Conservation (phyloP, 176 grass and related monocot genomes). For the Poa annua region DNA sequence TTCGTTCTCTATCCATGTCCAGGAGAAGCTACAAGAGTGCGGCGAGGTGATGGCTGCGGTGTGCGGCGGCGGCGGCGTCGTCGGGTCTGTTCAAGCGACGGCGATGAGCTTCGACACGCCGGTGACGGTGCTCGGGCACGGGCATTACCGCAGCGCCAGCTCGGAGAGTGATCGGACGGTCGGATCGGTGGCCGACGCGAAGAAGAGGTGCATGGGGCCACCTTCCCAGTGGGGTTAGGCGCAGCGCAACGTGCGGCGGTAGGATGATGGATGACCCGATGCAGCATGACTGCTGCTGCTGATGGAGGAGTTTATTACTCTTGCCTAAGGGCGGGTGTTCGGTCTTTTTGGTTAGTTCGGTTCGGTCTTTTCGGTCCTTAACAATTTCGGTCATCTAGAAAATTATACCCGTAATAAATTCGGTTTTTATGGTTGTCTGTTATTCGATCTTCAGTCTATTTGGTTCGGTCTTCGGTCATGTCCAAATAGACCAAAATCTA, state of each 20-base stretch:
- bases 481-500: too few relatives aligned
- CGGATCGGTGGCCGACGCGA: constrained; percentile 61
- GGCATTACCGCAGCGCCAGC: constrained; percentile 53
- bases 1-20: constrained; percentile 30
- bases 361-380: too few relatives aligned
- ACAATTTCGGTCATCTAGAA: too few relatives aligned
- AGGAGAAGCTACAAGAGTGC: constrained; percentile 85
- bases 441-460: too few relatives aligned
- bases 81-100: not conserved
- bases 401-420: too few relatives aligned
- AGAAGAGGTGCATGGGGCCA: constrained; percentile 71
- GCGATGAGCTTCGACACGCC: constrained; percentile 74
- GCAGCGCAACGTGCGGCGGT: not conserved
- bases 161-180: constrained; percentile 76
- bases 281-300: constrained; percentile 25
- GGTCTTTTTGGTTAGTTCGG: too few relatives aligned
- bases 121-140: constrained; percentile 71
- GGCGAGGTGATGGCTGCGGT: constrained; percentile 54
- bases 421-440: too few relatives aligned
- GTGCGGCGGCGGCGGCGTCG: constrained; percentile 37
- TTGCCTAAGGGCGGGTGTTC: too few relatives aligned
- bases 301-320: constrained; percentile 21
- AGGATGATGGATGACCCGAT: constrained; percentile 12
- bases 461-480: too few relatives aligned
- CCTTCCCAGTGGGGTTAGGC: constrained; percentile 54